Evolutionary conservation across 2,329 filamentous ascomycete genomes (phyloP), one percentile per base, ranked within the genome.

Genomic region (Fusarium sp.): DNA sequence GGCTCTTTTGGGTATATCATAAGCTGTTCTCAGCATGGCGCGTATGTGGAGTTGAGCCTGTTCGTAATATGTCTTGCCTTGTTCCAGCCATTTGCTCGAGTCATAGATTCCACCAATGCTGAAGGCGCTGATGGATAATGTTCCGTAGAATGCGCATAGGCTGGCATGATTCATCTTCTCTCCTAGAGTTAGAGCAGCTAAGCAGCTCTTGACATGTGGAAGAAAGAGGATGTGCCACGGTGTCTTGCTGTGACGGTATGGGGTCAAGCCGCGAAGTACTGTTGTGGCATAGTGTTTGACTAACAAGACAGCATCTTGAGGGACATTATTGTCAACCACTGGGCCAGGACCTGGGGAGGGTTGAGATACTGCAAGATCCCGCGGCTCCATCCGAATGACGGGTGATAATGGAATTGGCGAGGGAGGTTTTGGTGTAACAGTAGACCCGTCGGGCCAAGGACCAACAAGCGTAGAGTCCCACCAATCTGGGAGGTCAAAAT

Each of bases 171-270:
- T 51, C 56, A 72, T 66, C 1, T 63, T n/a, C 4, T 72, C 70
- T 0, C 69, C 69, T 0, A 72, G 32, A 0, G 69, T 72, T 0
- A 72, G 14, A 3, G 70, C 70, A 0, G 69, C 70, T 2, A 72
- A 14, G 6, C 70, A 72, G 12, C 58, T 54, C 11, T 72, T 72
- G 5, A 66, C 55, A 8, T 70, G 66, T 0, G 70, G 70, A 0
- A 72, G 34, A 2, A 72, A 72, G 0, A 72, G 47, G 0, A 72
- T 30, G 14, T 72, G 70, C 69, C 70, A 72, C 0, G 69, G 70
- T 6, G 69, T 72, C 3, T 72, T 72, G 34, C 70, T 72, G 8
- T 72, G 70, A 1, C 54, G 56, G 22, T 72, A 72, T 1, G 70
- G 70, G 0, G 70, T 72, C 3, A 72, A 15, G 0, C 69, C 70